Evolutionary conservation across 768 basidiomycete species (phyloP).

Genomic region (Podaxis mareebaensis): DNA sequence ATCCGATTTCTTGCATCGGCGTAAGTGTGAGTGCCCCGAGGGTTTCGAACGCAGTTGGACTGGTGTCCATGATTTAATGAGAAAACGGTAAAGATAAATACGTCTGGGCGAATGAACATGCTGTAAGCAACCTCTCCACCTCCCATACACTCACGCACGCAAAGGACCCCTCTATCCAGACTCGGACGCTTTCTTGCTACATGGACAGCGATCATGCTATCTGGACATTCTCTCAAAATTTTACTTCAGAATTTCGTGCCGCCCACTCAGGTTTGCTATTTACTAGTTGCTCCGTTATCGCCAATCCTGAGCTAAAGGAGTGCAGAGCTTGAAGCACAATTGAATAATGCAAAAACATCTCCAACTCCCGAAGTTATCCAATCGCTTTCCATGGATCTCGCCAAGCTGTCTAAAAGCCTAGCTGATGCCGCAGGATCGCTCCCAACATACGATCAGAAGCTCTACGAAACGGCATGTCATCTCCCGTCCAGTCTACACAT

Average conservation of each 20-base stretch:
- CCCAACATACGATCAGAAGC: constrained; percentile 74
- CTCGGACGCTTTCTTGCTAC: not conserved
- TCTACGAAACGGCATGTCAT: constrained; percentile 47
- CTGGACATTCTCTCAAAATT: constrained; percentile 51
- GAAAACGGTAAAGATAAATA: no score
- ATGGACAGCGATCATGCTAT: constrained; percentile 30
- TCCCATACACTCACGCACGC: not conserved
- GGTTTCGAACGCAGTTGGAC: no score
- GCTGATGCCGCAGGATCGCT: constrained; percentile 64
- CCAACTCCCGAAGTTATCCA: constrained; percentile 39
- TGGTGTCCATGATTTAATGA: no score
- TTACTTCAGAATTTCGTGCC: constrained; percentile 51
- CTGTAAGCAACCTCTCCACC: not conserved
- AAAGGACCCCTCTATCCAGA: not conserved
- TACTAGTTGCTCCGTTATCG: constrained; percentile 12
- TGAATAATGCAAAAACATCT: constrained; percentile 40
- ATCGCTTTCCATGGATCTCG: constrained; percentile 48
- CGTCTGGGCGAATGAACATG: no score
- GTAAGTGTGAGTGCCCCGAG: no score
- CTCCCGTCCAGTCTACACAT: not conserved
- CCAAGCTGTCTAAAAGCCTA: constrained; percentile 62
- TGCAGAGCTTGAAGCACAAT: constrained; percentile 49
- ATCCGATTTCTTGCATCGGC: not conserved
- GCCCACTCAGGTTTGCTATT: constrained; percentile 48
- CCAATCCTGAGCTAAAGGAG: constrained; percentile 11